These are phyloP conservation scores for Pseudogymnoascus sp. DNA, from an alignment of 2,329 filamentous ascomycete genomes.

Conservation along the genomic window DNA sequence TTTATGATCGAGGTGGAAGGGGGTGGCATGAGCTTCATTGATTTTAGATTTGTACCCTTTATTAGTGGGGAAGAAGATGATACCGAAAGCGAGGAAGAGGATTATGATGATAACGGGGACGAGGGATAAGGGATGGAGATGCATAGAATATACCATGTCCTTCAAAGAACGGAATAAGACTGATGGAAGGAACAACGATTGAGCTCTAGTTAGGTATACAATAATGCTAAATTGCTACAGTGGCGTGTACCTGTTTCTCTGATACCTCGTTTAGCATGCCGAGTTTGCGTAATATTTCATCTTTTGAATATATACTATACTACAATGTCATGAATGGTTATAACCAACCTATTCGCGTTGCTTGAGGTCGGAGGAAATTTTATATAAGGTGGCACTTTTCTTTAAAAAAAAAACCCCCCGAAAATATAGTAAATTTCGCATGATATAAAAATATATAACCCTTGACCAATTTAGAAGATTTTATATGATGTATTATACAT, in stretches of 20 bases:
- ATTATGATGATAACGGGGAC: not conserved
- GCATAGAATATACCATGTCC: not conserved
- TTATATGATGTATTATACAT: too few species aligned
- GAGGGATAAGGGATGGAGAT: not conserved
- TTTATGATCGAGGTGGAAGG: conserved; percentile 89
- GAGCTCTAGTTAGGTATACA: not conserved
- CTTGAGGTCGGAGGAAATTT: too few species aligned
- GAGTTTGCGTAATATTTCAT: too few species aligned
- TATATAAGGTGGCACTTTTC: too few species aligned
- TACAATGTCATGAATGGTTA: too few species aligned
- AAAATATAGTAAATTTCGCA: too few species aligned
- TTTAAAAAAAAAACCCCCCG: too few species aligned
- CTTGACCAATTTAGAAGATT: too few species aligned
- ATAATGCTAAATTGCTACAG: not conserved
- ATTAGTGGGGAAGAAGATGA: conserved; percentile 50
- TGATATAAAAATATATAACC: too few species aligned
- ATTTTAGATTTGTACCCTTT: conserved; percentile 74
- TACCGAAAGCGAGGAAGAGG: conserved; percentile 8
- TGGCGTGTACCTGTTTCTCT: not conserved
- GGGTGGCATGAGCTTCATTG: conserved; percentile 61
- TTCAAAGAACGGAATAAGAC: not conserved
- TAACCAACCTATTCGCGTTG: too few species aligned
- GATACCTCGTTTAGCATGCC: not conserved
- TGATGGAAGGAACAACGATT: not conserved
- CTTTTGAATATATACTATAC: too few species aligned